Evolutionary conservation across 352 stramenopile genomes (phyloP), one percentile per base, ranked within the genome.

Genomic region (Phytophthora lateralis): DNA sequence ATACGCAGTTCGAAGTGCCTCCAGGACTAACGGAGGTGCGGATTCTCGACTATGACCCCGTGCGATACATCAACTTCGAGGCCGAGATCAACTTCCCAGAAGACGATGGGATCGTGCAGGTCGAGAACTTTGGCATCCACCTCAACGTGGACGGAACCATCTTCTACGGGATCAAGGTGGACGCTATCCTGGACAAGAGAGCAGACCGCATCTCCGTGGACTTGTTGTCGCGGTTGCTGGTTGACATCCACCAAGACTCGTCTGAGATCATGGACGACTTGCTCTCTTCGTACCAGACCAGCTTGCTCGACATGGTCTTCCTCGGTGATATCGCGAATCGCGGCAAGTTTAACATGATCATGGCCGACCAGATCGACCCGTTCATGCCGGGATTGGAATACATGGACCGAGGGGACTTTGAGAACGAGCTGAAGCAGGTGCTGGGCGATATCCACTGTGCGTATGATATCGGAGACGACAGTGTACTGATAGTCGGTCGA

Each of bases 51-150:
- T 98, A 98, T 63, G 97, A 96, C 26, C 88, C 96, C n/a, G 96
- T 96, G 8, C 96, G 98, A 29, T 96, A 98, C 69, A 98, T 98
- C 46, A 99, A 98, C 72, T 98, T 98, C 71, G 96, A 99, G 71
- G 96, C 95, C 6, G 94, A 98, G 58, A 98, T 98, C 60, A 85
- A 98, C 41, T 98, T 97, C 60, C 85, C 93, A 8, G 92, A 97
- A 73, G 88, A 98, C 32, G 84, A 89, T 30, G 92, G 93, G 30
- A 91, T 98, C 34, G 89, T 97, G 8, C 94, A 98, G 69, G 89
- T 98, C 43, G 95, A 98, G 66, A 98, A 94, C 43, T 98, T 99
- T 76, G 96, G 96, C 3, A 89, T 87, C 55, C 79, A 87, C 34
- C 66, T 91, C 34, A 88, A 88, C 24, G 78, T 86, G 17, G 76